Evolutionary conservation across 306 rosid genomes (phyloP).

Genomic region (Gastrolobium villosum): DNA sequence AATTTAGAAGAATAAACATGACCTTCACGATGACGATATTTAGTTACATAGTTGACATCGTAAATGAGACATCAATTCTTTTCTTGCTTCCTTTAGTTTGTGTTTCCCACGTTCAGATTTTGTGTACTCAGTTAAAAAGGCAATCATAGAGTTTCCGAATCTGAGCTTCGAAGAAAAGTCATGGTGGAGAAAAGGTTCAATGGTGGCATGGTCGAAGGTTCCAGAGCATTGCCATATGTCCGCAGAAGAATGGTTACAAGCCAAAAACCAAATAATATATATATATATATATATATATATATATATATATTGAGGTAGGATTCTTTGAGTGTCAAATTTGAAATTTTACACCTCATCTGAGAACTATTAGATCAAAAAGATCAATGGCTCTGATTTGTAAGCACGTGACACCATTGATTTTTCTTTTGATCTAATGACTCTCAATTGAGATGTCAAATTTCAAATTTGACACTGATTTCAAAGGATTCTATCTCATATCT

Average conservation of each 20-base stretch:
- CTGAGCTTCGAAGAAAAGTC: slow-evolving; percentile 46
- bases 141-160: slow-evolving; percentile 5
- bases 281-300: too few relatives aligned
- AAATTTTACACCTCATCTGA: too few relatives aligned
- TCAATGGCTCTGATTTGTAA: too few relatives aligned
- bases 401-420: too few relatives aligned
- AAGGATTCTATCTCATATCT: too few relatives aligned
- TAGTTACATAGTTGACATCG: slow-evolving; percentile 13
- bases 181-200: background rate
- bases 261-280: background rate
- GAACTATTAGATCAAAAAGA: too few relatives aligned
- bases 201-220: slow-evolving; percentile 25
- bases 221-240: slow-evolving; percentile 15
- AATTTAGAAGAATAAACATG: slow-evolving; percentile 5
- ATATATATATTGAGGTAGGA: too few relatives aligned
- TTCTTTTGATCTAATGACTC: too few relatives aligned
- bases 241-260: background rate
- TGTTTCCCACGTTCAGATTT: slow-evolving; percentile 14
- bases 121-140: background rate
- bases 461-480: too few relatives aligned
- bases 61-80: slow-evolving; percentile 7
- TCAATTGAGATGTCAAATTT: too few relatives aligned
- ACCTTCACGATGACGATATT: background rate
- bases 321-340: too few relatives aligned
- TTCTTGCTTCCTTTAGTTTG: slow-evolving; percentile 22